phyloP scores from a whole-genome alignment of 192 early-diverging fungal species.

The Tieghemiomyces parasiticus region DNA sequence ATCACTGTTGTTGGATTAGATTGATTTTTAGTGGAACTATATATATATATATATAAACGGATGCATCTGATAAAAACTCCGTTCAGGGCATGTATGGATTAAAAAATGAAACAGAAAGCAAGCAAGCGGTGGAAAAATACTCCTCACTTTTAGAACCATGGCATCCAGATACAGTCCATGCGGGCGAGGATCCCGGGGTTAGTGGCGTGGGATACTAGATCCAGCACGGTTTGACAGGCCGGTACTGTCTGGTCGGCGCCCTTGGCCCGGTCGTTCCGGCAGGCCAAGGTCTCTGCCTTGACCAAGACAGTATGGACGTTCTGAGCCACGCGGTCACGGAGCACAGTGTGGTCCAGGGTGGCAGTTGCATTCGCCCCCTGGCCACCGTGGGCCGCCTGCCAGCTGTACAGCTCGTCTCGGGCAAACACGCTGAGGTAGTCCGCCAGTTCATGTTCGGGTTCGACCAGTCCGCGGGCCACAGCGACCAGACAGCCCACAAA shows the following conservation, averaged over 20 bases:
- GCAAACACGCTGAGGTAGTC: constrained; percentile 92
- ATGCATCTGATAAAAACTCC: too few species aligned
- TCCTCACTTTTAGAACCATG: constrained; percentile 69
- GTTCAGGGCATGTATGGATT: too few species aligned
- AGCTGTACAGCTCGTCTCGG: constrained; percentile 80
- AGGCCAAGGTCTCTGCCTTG: constrained; percentile 3
- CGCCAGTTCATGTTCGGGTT: constrained; percentile 77
- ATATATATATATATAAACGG: too few species aligned
- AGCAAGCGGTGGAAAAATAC: too few species aligned
- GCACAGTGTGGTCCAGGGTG: constrained; percentile 19
- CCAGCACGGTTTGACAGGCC: constrained; percentile 75
- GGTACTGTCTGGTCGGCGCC: constrained; percentile 34
- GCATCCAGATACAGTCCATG: constrained; percentile 92
- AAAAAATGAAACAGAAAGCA: too few species aligned
- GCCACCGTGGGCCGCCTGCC: constrained; percentile 46
- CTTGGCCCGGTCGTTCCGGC: constrained; percentile 16
- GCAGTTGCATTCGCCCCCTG: too few species aligned
- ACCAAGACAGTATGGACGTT: constrained; percentile 3
- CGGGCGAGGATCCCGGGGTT: constrained; percentile 87
- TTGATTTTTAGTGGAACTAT: too few species aligned
- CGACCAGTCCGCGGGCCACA: constrained; percentile 65
- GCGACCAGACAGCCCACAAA: constrained; percentile 75
- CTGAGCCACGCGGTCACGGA: constrained; percentile 7
- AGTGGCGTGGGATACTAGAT: constrained; percentile 76
- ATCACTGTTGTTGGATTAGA: too few species aligned